phyloP scores from a whole-genome alignment of 1,139 yeast genomes.

The Suhomyces yuchorum region DNA sequence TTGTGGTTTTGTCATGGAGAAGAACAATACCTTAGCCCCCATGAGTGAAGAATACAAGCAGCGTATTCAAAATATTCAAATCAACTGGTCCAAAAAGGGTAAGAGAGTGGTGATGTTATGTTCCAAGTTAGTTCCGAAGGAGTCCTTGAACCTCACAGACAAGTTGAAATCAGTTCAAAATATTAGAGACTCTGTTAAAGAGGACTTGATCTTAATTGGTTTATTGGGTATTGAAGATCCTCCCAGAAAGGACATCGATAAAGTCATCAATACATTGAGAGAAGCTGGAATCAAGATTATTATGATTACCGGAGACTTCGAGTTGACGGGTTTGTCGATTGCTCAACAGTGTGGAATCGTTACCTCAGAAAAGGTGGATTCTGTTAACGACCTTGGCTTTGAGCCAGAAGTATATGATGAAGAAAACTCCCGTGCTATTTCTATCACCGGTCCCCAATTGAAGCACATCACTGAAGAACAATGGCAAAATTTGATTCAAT shows the following conservation, averaged over 20 bases:
- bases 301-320: constrained; percentile 60
- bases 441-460: constrained; percentile 45
- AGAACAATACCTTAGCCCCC: constrained; percentile 16
- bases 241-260: constrained; percentile 47
- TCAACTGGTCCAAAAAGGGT: constrained; percentile 44
- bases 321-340: constrained; percentile 54
- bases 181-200: constrained; percentile 16
- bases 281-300: constrained; percentile 52
- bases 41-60: constrained; percentile 19
- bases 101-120: constrained; percentile 50
- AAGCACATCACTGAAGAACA: constrained; percentile 39
- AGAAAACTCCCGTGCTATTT: constrained; percentile 27
- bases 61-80: constrained; percentile 31
- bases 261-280: constrained; percentile 39
- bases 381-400: constrained; percentile 22
- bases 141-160: constrained; percentile 13
- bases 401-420: constrained; percentile 11
- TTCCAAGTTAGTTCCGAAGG: constrained; percentile 25
- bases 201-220: constrained; percentile 38
- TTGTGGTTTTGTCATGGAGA: constrained; percentile 28
- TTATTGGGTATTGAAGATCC: constrained; percentile 55
- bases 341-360: constrained; percentile 51
- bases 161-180: constrained; percentile 12
- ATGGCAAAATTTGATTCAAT: constrained; percentile 42
- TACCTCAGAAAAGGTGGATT: constrained; percentile 30